A percentile compares a stretch with the other conserved stretches of the same genome.
These are phyloP conservation scores for Phytophthora pisi DNA, from an alignment of 352 stramenopile genomes.

Conservation along the genomic window DNA sequence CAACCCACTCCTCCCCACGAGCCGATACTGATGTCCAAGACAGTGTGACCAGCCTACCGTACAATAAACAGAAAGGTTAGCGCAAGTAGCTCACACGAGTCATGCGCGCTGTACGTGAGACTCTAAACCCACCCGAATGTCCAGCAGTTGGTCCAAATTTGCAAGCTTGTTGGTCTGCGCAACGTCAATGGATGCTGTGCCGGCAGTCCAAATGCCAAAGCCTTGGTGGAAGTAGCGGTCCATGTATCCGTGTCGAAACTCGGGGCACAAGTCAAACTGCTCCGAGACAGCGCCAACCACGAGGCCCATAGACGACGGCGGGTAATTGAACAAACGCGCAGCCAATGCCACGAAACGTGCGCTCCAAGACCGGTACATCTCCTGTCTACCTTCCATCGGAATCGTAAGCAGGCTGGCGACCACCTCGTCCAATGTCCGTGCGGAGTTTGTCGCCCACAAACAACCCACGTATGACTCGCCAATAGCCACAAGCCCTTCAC, in stretches of 20 bases:
- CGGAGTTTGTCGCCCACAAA: conserved; percentile 66
- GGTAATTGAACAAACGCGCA: conserved; percentile 80
- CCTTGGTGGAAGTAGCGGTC: conserved; percentile 78
- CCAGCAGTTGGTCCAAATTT: conserved; percentile 62
- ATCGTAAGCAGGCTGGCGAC: conserved; percentile 80
- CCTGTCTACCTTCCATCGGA: conserved; percentile 77
- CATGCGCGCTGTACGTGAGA: background rate
- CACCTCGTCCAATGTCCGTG: conserved; percentile 69
- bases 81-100: background rate
- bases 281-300: conserved; percentile 72
- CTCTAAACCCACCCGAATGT: conserved; percentile 50
- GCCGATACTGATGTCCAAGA: conserved; percentile 86
- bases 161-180: conserved; percentile 77
- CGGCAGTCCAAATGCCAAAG: conserved; percentile 74
- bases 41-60: conserved; percentile 51
- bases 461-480: conserved; percentile 83
- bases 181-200: conserved; percentile 53
- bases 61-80: conserved; percentile 10
- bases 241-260: conserved; percentile 79
- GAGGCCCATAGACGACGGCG: conserved; percentile 67
- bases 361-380: conserved; percentile 89
- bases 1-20: conserved; percentile 83
- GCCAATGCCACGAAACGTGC: conserved; percentile 76
- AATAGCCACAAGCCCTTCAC: conserved; percentile 80
- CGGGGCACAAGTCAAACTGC: conserved; percentile 75